These are phyloP conservation scores for Psilocybe sp. DNA, from an alignment of 768 basidiomycete genomes.

Conservation along the genomic window DNA sequence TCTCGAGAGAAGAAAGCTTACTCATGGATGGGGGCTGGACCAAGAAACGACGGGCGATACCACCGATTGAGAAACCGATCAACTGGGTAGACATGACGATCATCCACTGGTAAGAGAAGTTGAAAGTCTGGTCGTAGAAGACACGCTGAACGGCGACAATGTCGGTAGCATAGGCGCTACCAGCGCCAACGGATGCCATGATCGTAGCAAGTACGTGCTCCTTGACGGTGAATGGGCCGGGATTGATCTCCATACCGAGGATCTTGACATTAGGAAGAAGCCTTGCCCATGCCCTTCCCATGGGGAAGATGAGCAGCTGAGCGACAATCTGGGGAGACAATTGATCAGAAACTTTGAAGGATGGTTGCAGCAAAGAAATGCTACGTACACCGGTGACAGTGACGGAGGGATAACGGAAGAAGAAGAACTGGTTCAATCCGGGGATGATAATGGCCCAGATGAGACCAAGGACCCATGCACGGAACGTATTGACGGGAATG, in stretches of 20 bases:
- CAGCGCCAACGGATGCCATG: slow-evolving; percentile 36
- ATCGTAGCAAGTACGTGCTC: slow-evolving; percentile 68
- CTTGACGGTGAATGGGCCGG: slow-evolving; percentile 74
- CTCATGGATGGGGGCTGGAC: slow-evolving; percentile 73
- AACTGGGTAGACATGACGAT: slow-evolving; percentile 73
- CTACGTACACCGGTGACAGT: slow-evolving; percentile 45
- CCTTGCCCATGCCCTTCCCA: slow-evolving; percentile 58
- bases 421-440: slow-evolving; percentile 72
- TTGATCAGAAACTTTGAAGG: neutral
- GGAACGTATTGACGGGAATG: slow-evolving; percentile 60
- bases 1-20: slow-evolving; percentile 27
- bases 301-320: slow-evolving; percentile 66
- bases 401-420: slow-evolving; percentile 73
- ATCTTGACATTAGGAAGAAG: slow-evolving; percentile 50
- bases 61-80: slow-evolving; percentile 82
- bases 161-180: slow-evolving; percentile 72
- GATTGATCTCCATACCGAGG: slow-evolving; percentile 53
- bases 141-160: slow-evolving; percentile 75
- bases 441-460: slow-evolving; percentile 64
- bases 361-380: neutral
- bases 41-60: slow-evolving; percentile 70
- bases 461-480: slow-evolving; percentile 73
- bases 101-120: slow-evolving; percentile 71
- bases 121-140: slow-evolving; percentile 64
- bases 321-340: slow-evolving; percentile 49